Evolutionary conservation across 139 green algal genomes (phyloP).

Genomic region (Pleodorina starrii): DNA sequence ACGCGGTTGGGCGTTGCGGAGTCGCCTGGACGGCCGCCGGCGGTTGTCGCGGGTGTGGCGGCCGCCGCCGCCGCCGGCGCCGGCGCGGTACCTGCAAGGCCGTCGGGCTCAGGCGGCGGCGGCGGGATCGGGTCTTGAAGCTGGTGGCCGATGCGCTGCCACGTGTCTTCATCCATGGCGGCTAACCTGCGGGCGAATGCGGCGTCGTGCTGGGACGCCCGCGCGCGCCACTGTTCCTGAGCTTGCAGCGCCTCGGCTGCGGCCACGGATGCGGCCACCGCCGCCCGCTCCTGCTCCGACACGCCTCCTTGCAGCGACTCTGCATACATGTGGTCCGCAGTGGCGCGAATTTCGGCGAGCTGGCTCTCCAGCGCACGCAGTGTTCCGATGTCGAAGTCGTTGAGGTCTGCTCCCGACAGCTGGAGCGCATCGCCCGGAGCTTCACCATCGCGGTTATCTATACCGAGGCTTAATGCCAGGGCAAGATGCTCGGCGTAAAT

Average conservation of each 20-base stretch:
- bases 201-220: background rate
- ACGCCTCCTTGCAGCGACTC: background rate
- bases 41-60: background rate
- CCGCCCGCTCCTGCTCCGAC: background rate
- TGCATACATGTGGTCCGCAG: background rate
- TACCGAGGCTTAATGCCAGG: background rate
- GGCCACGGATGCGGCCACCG: background rate
- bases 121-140: background rate
- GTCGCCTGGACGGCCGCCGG: no score
- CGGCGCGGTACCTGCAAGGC: no score
- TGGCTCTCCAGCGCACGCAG: background rate
- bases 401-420: background rate
- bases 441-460: background rate
- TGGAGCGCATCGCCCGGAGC: no score
- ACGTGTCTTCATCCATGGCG: background rate
- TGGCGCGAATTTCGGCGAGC: background rate
- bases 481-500: background rate
- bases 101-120: background rate
- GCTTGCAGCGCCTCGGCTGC: background rate
- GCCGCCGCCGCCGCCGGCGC: background rate
- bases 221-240: background rate
- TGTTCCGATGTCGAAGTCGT: no score
- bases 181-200: background rate
- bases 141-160: background rate
- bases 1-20: no score